phyloP scores from a whole-genome alignment of 306 rosid genomes.

The Lotus japonicus region DNA sequence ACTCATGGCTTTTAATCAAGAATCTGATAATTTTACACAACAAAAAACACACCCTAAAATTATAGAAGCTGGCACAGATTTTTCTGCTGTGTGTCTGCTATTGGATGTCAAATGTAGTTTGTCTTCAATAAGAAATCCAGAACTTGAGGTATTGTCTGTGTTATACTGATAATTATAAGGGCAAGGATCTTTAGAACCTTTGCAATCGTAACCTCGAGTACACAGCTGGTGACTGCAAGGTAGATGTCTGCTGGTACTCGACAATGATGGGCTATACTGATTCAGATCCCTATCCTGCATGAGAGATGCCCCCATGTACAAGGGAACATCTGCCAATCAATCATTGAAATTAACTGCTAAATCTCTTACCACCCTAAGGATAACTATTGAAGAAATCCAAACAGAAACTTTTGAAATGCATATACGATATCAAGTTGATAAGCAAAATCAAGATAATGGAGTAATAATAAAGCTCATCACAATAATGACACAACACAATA shows the following conservation, averaged over 20 bases:
- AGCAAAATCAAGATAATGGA: neutral
- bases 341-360: constrained; percentile 74
- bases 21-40: neutral
- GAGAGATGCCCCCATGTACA: constrained; percentile 74
- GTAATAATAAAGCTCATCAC: neutral
- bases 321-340: constrained; percentile 98
- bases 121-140: constrained; percentile 80
- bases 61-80: constrained; percentile 56
- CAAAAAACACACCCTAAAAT: constrained; percentile 54
- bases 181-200: constrained; percentile 57
- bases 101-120: constrained; percentile 54
- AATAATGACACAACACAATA: neutral
- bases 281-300: constrained; percentile 90
- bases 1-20: neutral
- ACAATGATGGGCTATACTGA: constrained; percentile 65
- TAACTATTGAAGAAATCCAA: constrained; percentile 22
- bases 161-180: constrained; percentile 41
- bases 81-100: constrained; percentile 26
- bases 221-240: constrained; percentile 73
- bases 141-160: constrained; percentile 58
- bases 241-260: constrained; percentile 67
- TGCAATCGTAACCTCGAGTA: constrained; percentile 35
- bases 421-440: neutral
- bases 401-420: constrained; percentile 11
- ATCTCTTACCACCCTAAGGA: constrained; percentile 38